Evolutionary conservation across 2,329 filamentous ascomycete genomes (phyloP).

Genomic region (Colletotrichum sp.): DNA sequence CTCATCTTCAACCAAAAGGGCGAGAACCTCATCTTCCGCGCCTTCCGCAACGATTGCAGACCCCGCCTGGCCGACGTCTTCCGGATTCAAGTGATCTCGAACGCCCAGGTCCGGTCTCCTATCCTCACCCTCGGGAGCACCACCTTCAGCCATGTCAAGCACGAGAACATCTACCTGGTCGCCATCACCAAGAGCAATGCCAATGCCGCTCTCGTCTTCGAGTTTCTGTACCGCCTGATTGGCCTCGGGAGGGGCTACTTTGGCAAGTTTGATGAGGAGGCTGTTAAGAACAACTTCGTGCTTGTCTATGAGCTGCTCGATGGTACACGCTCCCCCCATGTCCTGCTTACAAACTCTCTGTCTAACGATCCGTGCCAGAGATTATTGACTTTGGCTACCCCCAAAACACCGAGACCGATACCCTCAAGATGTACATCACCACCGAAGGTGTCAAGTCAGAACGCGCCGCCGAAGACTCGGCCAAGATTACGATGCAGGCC

Average conservation of each 20-base stretch:
- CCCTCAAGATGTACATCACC: conserved; percentile 99
- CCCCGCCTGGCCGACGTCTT: conserved; percentile 98
- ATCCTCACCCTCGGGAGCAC: conserved; percentile 97
- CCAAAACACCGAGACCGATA: conserved; percentile 98
- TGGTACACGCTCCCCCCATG: conserved; percentile 55
- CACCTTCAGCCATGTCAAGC: conserved; percentile 99
- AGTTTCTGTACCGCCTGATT: conserved; percentile 94
- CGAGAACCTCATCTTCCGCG: conserved; percentile 99
- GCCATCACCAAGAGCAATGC: conserved; percentile 99
- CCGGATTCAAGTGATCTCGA: conserved; percentile 99
- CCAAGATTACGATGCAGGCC: conserved; percentile 98
- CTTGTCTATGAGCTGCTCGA: conserved; percentile 97
- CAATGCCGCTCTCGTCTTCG: conserved; percentile 96
- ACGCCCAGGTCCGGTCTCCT: conserved; percentile 94
- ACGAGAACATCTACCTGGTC: conserved; percentile 98
- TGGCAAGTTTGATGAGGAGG: conserved; percentile 98
- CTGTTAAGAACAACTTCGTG: conserved; percentile 99
- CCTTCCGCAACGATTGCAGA: conserved; percentile 97
- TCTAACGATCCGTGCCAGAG: conserved; percentile 57
- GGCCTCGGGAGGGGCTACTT: conserved; percentile 94
- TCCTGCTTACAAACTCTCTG: background rate
- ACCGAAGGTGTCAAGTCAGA: conserved; percentile 98
- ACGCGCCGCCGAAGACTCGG: conserved; percentile 85
- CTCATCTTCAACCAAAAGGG: conserved; percentile 99
- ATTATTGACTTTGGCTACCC: conserved; percentile 99